phyloP scores from a whole-genome alignment of 2,329 filamentous ascomycete species.

The Daldinia eschscholtzii region DNA sequence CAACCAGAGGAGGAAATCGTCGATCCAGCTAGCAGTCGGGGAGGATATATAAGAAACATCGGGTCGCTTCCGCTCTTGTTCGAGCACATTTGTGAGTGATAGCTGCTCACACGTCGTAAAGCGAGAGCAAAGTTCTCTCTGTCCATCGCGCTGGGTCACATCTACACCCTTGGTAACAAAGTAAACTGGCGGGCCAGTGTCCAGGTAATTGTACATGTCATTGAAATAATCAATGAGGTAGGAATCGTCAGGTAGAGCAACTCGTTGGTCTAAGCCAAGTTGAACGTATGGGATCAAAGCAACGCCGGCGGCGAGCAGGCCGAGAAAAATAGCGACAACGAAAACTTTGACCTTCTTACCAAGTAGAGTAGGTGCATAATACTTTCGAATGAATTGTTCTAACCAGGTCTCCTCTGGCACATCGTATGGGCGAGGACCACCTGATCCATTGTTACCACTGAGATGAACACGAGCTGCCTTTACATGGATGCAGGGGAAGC shows the following conservation, averaged over 20 bases:
- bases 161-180: constrained; percentile 91
- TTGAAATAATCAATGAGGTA: constrained; percentile 98
- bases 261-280: constrained; percentile 92
- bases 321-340: constrained; percentile 85
- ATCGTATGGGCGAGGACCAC: constrained; percentile 73
- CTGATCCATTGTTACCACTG: constrained; percentile 70
- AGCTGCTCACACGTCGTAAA: constrained; percentile 89
- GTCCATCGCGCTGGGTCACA: constrained; percentile 78
- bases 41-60: constrained; percentile 89
- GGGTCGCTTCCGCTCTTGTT: constrained; percentile 92
- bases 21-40: constrained; percentile 93
- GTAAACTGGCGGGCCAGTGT: constrained; percentile 92
- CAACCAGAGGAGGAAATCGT: constrained; percentile 97
- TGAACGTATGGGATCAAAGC: constrained; percentile 87
- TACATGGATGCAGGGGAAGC: constrained; percentile 89
- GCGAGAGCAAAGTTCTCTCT: constrained; percentile 89
- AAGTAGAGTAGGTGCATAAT: constrained; percentile 85
- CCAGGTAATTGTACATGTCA: constrained; percentile 92
- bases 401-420: constrained; percentile 85
- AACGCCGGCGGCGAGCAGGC: constrained; percentile 85
- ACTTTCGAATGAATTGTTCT: constrained; percentile 89
- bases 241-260: constrained; percentile 92
- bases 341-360: constrained; percentile 82
- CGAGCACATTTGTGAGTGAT: constrained; percentile 89
- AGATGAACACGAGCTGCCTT: constrained; percentile 78